Conservation (phyloP, 2,329 filamentous ascomycete species). For the Diaporthe vexans region DNA sequence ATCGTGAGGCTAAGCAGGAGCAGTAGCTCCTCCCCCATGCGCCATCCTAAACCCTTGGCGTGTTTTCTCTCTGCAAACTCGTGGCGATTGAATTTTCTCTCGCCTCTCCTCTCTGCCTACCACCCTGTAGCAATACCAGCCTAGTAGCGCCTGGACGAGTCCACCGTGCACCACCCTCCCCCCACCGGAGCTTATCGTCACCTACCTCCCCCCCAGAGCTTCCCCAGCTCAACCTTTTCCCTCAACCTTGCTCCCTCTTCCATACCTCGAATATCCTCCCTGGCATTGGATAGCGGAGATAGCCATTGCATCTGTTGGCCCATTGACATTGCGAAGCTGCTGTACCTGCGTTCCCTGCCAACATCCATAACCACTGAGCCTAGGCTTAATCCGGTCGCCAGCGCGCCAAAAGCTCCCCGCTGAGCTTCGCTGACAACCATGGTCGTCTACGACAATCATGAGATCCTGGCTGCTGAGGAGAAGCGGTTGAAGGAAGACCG, state of each 20-base stretch:
- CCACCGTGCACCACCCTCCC: slow-evolving; percentile 7
- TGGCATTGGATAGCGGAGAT: slow-evolving; percentile 11
- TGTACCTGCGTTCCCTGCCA: background rate
- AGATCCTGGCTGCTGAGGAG: slow-evolving; percentile 92
- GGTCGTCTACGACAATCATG: slow-evolving; percentile 91
- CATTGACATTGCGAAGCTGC: slow-evolving; percentile 13
- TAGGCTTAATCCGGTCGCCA: background rate
- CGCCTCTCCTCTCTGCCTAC: background rate
- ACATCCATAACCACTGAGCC: background rate
- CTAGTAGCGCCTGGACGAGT: background rate
- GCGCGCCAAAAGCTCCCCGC: background rate
- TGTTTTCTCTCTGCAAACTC: slow-evolving; percentile 13
- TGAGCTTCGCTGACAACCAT: slow-evolving; percentile 62
- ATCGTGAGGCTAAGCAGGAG: slow-evolving; percentile 24
- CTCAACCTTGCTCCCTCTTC: slow-evolving; percentile 14
- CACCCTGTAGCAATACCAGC: background rate
- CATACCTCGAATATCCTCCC: slow-evolving; percentile 9
- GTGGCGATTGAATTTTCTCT: slow-evolving; percentile 22
- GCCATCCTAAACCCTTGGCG: slow-evolving; percentile 26
- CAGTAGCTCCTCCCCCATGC: slow-evolving; percentile 10
- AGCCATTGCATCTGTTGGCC: background rate
- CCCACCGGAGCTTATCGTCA: slow-evolving; percentile 27
- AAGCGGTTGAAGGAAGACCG: slow-evolving; percentile 89
- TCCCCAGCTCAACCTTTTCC: slow-evolving; percentile 22
- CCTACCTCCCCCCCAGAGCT: slow-evolving; percentile 3